phyloP scores from a whole-genome alignment of 805 yeast species.

The Spathaspora gorwiae region DNA sequence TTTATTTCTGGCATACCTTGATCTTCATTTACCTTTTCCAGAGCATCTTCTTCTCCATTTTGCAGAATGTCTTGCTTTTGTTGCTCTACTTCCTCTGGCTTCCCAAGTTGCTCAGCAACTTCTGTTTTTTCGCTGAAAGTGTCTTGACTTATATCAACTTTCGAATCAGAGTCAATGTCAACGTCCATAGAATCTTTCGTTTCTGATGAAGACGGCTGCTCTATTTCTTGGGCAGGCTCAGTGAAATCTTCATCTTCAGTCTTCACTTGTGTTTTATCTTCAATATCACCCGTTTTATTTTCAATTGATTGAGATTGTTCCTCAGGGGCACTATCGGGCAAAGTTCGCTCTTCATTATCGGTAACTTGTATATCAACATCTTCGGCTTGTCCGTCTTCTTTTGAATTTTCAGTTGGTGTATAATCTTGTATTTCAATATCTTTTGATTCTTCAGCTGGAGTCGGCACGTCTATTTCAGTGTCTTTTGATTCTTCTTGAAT shows the following conservation, averaged over 20 bases:
- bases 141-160: too few species aligned
- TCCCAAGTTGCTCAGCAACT: too few species aligned
- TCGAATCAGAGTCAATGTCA: too few species aligned
- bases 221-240: background rate
- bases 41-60: background rate
- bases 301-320: background rate
- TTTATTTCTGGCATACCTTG: background rate
- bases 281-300: background rate
- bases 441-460: background rate
- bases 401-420: background rate
- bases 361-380: background rate
- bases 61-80: too few species aligned
- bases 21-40: background rate
- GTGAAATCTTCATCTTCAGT: background rate
- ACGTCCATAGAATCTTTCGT: too few species aligned
- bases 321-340: background rate
- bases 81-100: too few species aligned
- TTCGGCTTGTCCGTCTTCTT: background rate
- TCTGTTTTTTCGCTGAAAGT: too few species aligned
- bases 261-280: background rate
- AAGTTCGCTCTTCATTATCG: background rate
- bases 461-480: background rate
- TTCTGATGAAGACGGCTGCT: too few species aligned
- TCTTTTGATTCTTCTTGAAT: background rate
- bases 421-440: constrained; percentile 1